Conservation (phyloP, 345 rosid species). For the Syzygium aromaticum region DNA sequence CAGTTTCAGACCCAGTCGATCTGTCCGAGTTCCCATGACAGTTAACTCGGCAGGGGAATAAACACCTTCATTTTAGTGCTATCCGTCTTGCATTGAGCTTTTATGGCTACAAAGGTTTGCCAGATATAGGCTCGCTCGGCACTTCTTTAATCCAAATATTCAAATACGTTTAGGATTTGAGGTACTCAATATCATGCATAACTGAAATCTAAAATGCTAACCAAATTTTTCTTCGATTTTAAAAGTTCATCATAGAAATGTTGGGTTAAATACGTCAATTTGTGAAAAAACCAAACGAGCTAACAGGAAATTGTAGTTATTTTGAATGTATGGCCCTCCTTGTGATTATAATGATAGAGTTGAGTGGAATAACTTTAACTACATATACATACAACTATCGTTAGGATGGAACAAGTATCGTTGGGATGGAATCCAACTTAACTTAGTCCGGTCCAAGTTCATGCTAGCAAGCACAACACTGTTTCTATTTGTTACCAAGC, state of each 20-base stretch:
- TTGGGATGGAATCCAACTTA: not conserved
- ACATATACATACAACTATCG: too few relatives aligned
- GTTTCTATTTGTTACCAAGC: not conserved
- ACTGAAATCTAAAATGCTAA: too few relatives aligned
- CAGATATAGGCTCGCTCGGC: too few relatives aligned
- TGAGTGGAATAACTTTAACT: not conserved
- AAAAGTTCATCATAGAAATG: not conserved
- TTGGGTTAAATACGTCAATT: too few relatives aligned
- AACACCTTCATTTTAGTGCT: not conserved
- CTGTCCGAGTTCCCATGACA: too few relatives aligned
- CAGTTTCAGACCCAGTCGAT: too few relatives aligned
- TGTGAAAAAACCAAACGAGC: not conserved
- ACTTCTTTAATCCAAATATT: too few relatives aligned
- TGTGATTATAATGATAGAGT: not conserved
- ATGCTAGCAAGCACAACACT: not conserved
- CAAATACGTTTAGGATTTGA: too few relatives aligned
- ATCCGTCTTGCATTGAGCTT: not conserved
- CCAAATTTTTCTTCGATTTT: too few relatives aligned
- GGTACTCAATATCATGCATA: too few relatives aligned
- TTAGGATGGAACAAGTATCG: too few relatives aligned
- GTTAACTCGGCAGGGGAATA: not conserved
- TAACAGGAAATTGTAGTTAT: not conserved
- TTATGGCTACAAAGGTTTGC: not conserved
- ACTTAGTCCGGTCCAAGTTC: not conserved
- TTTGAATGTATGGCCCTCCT: not conserved